Base-by-base conservation (phyloP, 805 yeast species). In the Candida endomychidarum region DNA sequence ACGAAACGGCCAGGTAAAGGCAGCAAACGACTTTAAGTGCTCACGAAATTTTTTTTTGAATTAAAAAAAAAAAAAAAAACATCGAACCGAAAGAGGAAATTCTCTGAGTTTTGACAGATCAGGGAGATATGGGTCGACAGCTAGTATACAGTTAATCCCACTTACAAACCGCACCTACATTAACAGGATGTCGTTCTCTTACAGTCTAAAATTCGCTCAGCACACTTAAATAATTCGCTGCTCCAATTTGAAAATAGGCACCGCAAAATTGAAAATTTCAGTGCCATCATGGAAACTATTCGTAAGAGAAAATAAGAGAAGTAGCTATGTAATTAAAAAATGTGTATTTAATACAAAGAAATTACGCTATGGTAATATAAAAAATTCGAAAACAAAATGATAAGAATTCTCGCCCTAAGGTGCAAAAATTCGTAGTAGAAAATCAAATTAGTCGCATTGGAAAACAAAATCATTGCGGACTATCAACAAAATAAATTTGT, bases 171-270 rank as follows among this genome's bases (percentile, higher is more conserved):
- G 30, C 38, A 24, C 30, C 38, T 25, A 34, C 29, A 34, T 34
- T 25, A 34, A 34, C 30, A 34, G 38, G 29, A 34, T 34, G 16
- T 34, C 38, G 38, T 34, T 24, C 11, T 14, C 30, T 34, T 24
- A 24, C 38, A 34, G 24, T 34, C 38, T 34, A 34, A 34, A 34
- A 34, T 34, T 34, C 24, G 30, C 38, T 34, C 38, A 34, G 38
- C 30, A 34, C 38, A 34, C 30, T 34, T 26, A 19, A 33, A 34
- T 25, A 34, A 34, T 34, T 34, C 38, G 30, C 30, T 34, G 38
- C 38, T 25, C 11, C 38, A 24, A 34, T 24, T 17, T 34, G 10
- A 34, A 34, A 15, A 24, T 24, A 24, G 30, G 38, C 30, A 34
- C 30, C 10, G 30, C 38, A 34, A 34, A 34, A 34, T 34, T 34